Percentiles rank a stretch among this genome's conserved stretches.
These are phyloP conservation scores for Aspergillus ellipticus DNA, from an alignment of 495 filamentous ascomycete genomes.

Conservation along the genomic window DNA sequence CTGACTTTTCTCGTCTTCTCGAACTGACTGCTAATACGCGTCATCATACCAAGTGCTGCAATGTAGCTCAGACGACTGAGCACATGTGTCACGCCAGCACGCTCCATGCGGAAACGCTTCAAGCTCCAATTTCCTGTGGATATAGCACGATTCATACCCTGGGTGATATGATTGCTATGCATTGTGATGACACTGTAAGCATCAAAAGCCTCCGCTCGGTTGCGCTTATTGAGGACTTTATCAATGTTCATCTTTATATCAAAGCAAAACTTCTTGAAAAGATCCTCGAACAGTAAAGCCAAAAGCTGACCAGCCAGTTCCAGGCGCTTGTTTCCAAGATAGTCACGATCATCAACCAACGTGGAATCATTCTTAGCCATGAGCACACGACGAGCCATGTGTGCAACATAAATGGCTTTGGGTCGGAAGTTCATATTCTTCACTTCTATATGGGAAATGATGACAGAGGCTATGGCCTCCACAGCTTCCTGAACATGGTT, in stretches of 20 bases:
- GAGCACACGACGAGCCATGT: constrained; percentile 90
- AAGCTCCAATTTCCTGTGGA: constrained; percentile 97
- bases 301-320: constrained; percentile 93
- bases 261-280: constrained; percentile 90
- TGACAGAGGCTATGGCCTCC: constrained; percentile 84
- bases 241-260: constrained; percentile 88
- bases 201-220: constrained; percentile 81
- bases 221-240: constrained; percentile 86
- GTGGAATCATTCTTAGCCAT: constrained; percentile 87
- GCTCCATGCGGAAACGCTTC: constrained; percentile 97
- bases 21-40: constrained; percentile 95
- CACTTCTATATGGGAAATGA: constrained; percentile 92
- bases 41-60: constrained; percentile 99
- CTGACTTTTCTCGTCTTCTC: constrained; percentile 96
- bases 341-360: constrained; percentile 92
- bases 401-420: constrained; percentile 91
- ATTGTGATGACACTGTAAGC: constrained; percentile 70
- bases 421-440: constrained; percentile 85
- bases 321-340: constrained; percentile 94
- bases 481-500: constrained; percentile 83
- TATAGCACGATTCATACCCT: constrained; percentile 88
- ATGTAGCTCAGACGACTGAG: constrained; percentile 95
- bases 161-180: constrained; percentile 77
- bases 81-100: constrained; percentile 95
- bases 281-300: constrained; percentile 92